Evolutionary conservation across 1,284 basidiomycete genomes (phyloP), one percentile per base, ranked within the genome.

Genomic region (Rhodotorula sp.): DNA sequence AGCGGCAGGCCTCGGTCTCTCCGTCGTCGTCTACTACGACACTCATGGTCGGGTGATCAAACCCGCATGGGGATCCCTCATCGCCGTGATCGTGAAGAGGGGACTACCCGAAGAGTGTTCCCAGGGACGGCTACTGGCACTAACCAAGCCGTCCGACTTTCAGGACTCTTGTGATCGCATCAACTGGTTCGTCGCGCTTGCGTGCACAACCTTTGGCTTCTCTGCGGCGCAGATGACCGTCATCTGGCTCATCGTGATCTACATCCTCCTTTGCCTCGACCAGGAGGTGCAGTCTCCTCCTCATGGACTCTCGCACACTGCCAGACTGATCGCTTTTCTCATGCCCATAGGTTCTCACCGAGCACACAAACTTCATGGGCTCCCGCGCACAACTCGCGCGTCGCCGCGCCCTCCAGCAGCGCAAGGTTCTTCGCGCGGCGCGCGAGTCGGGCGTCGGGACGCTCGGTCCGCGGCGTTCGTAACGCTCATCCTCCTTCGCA

Each of bases 231-330:
- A 81, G 34, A 80, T 78, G 53, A 75, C 74, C 34, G 69, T 81
- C 65, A 80, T 74, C 25, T 71, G 53, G 50, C 59, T 48, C 39
- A 48, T 66, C 58, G 77, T 74, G 19, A 50, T 76, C 34, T 82
- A 82, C 77, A 80, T 79, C 67, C 81, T 82, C 69, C 76, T 82
- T 22, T 80, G 79, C 67, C 72, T 82, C 56, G 81, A 82, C 56
- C 81, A 82, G 69, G 81, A 82, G 88, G 90, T 91, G 76, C 66
- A 82, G 75, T 32, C 37, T n/a, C 29, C 13, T 51, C 50, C 13
- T 51, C 50, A 12, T 46, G 50, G 60, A 37, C 32, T 59, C 25
- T 37, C 32, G 9, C 5, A 15, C 34, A 32, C 22, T 4, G 17
- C 7, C 25, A 22, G 25, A 29, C 55, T 39, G 39, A 6, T 7